Evolutionary conservation across 1,284 basidiomycete species (phyloP).

Genomic region (Cryptococcus hybrid): DNA sequence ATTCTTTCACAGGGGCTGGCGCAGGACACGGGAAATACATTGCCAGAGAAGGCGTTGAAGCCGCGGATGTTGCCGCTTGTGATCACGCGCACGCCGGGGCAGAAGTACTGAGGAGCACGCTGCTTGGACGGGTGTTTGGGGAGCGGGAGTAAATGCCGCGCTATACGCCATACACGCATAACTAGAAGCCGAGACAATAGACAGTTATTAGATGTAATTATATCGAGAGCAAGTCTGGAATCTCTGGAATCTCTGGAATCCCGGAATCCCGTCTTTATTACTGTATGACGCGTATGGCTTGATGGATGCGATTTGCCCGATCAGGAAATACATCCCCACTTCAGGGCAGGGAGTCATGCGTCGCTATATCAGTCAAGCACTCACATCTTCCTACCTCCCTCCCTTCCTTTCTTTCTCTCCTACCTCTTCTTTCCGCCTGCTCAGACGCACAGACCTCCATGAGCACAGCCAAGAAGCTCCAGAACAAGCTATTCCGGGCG

Average conservation of each 20-base stretch:
- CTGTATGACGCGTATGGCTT: too few species aligned
- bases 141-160: too few species aligned
- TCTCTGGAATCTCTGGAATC: too few species aligned
- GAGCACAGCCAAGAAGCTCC: constrained; percentile 62
- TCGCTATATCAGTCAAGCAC: too few species aligned
- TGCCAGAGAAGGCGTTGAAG: constrained; percentile 11
- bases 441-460: constrained; percentile 4
- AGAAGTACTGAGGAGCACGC: constrained; percentile 29
- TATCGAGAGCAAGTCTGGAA: too few species aligned
- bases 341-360: too few species aligned
- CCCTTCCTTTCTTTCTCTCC: background rate
- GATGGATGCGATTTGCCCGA: too few species aligned
- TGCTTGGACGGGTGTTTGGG: constrained; percentile 47
- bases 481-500: constrained; percentile 68
- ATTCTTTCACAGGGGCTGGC: constrained; percentile 9
- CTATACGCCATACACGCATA: too few species aligned
- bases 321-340: too few species aligned
- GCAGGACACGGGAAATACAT: background rate
- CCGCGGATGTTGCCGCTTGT: constrained; percentile 31
- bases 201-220: too few species aligned
- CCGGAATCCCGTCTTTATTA: too few species aligned
- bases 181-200: too few species aligned
- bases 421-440: background rate
- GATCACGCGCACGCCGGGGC: constrained; percentile 37
- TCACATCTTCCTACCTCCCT: background rate